Evolutionary conservation across 1,139 yeast genomes (phyloP).

Genomic region (Sugiyamaella grinbergsii): DNA sequence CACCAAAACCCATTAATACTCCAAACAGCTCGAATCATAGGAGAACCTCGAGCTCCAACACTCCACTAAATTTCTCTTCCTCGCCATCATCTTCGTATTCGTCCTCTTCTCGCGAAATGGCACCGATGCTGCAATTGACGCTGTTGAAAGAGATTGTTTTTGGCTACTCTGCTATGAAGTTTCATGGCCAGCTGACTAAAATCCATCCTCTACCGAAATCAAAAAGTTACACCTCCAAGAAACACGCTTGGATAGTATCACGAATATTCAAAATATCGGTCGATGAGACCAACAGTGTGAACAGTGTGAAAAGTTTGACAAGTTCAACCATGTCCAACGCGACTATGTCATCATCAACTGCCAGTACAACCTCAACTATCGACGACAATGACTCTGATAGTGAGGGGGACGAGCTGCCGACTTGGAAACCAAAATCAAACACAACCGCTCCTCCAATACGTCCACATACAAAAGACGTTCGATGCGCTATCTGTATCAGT

Average conservation of each 20-base stretch:
- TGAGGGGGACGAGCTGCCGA: conserved; percentile 8
- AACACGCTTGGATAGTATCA: conserved; percentile 31
- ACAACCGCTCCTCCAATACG: conserved; percentile 3
- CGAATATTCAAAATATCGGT: conserved; percentile 30
- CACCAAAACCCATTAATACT: background rate
- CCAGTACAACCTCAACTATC: background rate
- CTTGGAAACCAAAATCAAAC: conserved; percentile 20
- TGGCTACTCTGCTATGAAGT: conserved; percentile 34
- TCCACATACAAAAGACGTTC: conserved; percentile 22
- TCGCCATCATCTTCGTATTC: conserved; percentile 13
- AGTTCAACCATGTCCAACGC: conserved; percentile 1
- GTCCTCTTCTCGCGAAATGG: conserved; percentile 7
- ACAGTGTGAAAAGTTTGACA: background rate
- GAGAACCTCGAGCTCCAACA: conserved; percentile 13
- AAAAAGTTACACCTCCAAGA: conserved; percentile 1
- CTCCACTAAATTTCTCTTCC: background rate
- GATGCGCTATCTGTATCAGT: conserved; percentile 33
- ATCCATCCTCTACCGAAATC: conserved; percentile 32
- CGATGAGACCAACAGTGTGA: conserved; percentile 1
- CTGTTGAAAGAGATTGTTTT: conserved; percentile 35
- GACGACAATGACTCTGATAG: background rate
- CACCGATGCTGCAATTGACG: conserved; percentile 23
- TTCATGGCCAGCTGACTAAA: conserved; percentile 32
- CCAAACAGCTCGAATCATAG: conserved; percentile 9
- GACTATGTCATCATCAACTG: background rate